Percentiles rank a stretch among this genome's conserved stretches.
phyloP scores from a whole-genome alignment of 495 filamentous ascomycete species.

The Xylaria nigripes region DNA sequence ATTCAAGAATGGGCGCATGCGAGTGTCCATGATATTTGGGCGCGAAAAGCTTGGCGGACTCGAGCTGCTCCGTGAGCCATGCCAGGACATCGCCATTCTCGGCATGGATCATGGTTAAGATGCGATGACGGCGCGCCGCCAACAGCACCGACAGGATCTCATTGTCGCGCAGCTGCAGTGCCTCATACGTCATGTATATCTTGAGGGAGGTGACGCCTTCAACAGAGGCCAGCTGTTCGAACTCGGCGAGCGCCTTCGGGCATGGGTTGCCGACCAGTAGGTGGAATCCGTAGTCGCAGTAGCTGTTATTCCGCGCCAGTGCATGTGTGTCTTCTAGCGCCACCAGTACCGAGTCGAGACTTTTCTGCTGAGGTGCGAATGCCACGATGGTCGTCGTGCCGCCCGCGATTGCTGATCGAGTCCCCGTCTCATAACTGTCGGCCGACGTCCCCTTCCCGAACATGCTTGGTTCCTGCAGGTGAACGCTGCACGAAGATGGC shows the following conservation, averaged over 20 bases:
- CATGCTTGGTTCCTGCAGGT: conserved; percentile 34
- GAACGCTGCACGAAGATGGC: conserved; percentile 19
- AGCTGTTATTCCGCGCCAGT: conserved; percentile 39
- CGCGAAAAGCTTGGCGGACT: conserved; percentile 35
- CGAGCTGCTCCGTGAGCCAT: conserved; percentile 42
- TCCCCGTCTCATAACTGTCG: conserved; percentile 48
- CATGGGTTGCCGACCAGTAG: conserved; percentile 49
- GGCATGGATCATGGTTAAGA: conserved; percentile 56
- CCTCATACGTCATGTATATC: conserved; percentile 58
- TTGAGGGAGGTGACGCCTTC: conserved; percentile 51
- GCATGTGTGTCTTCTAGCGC: conserved; percentile 42
- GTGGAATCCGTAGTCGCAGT: conserved; percentile 57
- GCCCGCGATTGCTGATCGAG: conserved; percentile 50
- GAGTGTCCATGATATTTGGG: conserved; percentile 49
- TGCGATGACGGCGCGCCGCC: conserved; percentile 36
- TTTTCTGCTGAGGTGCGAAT: conserved; percentile 49
- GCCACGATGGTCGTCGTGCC: conserved; percentile 54
- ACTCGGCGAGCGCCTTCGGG: conserved; percentile 31
- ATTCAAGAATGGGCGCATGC: conserved; percentile 47
- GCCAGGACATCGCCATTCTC: conserved; percentile 51
- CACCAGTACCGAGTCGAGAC: conserved; percentile 39
- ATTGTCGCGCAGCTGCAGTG: conserved; percentile 46
- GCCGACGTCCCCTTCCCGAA: conserved; percentile 44
- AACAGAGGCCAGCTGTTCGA: conserved; percentile 33
- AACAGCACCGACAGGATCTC: conserved; percentile 50